Evolutionary conservation across 441 rosid genomes (phyloP).

Genomic region (Bocquillonia castaneifolia): DNA sequence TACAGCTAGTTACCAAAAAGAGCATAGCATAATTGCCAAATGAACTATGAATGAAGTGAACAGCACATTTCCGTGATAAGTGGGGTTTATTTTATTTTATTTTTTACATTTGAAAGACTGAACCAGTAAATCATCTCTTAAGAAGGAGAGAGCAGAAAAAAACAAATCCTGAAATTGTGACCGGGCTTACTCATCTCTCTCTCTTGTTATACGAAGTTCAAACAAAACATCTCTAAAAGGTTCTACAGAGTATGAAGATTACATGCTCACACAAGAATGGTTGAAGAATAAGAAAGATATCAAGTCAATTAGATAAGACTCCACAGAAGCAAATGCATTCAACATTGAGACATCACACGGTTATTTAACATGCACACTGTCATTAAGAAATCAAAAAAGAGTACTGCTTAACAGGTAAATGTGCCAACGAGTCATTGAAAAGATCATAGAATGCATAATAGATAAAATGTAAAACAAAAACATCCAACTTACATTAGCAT

Average conservation of each 20-base stretch:
- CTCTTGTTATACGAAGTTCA: background rate
- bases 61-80: background rate
- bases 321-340: background rate
- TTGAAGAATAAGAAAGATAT: background rate
- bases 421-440: background rate
- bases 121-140: background rate
- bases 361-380: background rate
- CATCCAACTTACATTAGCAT: constrained; percentile 52
- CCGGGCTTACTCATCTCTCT: background rate
- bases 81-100: background rate
- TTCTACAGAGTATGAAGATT: background rate
- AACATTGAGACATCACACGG: constrained; percentile 11
- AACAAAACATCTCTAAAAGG: background rate
- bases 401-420: background rate
- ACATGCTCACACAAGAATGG: constrained; percentile 3
- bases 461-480: constrained; percentile 15
- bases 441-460: constrained; percentile 9
- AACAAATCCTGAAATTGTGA: background rate
- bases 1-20: constrained; percentile 9
- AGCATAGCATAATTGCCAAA: background rate
- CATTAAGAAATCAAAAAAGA: background rate
- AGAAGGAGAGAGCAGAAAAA: background rate
- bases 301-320: constrained; percentile 1
- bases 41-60: constrained; percentile 6
- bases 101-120: background rate